These are phyloP conservation scores for Ophiocordyceps camponoti-floridani DNA, from an alignment of 2,329 filamentous ascomycete genomes.

Conservation along the genomic window DNA sequence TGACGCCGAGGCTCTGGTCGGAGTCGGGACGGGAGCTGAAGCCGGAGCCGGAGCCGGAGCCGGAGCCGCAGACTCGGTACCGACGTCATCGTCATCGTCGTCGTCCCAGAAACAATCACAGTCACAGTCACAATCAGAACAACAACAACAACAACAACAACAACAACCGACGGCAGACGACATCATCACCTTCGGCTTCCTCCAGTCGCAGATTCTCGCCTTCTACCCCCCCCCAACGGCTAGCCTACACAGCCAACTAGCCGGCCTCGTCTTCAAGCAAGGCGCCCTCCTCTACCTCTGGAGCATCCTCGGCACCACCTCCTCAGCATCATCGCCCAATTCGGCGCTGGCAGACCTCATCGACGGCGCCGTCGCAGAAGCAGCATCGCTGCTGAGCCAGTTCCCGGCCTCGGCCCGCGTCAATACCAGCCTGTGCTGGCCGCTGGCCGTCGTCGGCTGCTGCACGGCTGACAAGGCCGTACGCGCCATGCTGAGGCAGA, in stretches of 20 bases:
- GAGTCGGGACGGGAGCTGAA: no score
- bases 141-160: background rate
- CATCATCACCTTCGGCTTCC: conserved; percentile 22
- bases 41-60: no score
- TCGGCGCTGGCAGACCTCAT: conserved; percentile 9
- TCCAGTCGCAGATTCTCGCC: conserved; percentile 21
- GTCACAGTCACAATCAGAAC: no score
- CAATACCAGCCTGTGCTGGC: conserved; percentile 22
- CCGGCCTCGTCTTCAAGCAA: conserved; percentile 24
- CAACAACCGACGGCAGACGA: conserved; percentile 14
- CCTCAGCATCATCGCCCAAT: conserved; percentile 10
- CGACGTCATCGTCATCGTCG: background rate
- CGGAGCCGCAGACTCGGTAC: no score
- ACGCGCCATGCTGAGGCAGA: conserved; percentile 14
- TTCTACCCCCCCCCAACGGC: conserved; percentile 19
- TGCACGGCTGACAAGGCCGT: conserved; percentile 16
- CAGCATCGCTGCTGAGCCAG: conserved; percentile 12
- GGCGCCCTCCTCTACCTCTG: conserved; percentile 24
- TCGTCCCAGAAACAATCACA: no score
- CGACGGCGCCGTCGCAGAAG: conserved; percentile 12
- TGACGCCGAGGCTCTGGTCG: conserved; percentile 4
- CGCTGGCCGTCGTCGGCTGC: conserved; percentile 18
- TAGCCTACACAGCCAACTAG: conserved; percentile 17
- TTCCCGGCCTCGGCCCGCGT: conserved; percentile 15
- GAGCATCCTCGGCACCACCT: conserved; percentile 11